Base-by-base conservation (phyloP, 192 early-diverging fungal species). In the Linnemannia elongata region DNA sequence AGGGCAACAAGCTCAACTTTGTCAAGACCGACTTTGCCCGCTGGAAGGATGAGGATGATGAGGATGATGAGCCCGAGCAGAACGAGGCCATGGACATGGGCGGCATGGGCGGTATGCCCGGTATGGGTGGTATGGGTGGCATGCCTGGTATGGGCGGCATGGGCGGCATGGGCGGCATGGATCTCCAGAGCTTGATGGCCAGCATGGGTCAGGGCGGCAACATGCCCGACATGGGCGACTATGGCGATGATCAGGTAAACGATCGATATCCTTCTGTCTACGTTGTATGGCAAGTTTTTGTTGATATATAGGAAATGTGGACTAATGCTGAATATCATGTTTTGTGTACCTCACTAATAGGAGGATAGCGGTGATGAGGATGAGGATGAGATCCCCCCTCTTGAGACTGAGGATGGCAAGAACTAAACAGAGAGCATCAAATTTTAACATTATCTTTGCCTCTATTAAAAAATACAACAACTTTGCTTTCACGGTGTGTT, bases 1-100 rank as follows among this genome's bases (percentile, higher is more conserved):
- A 97, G 90, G 93, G 90, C 22, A 85, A 77, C 41, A 82, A 95
- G 90, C 86, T 89, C 72, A 91, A 93, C 87, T 99, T 92, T 72
- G 78, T 99, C 73, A 97, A 97, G 92, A 96, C 96, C 10, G 97
- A 99, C 84, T 99, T 99, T 87, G 80, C 92, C 68, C 94, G 89
- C 82, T 99, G 97, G 96, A 95, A 92, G 89, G 97, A 98, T 87
- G 96, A 97, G 83, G 96, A 98, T 87, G 97, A 99, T n/a, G 95
- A 96, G 36, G 97, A 97, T 41, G 90, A 83, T 8, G 91, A 88
- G 5, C 72, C 77, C 10, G 89, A 88, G 35, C 68, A 45, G 38
- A 88, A 54, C 24, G 83, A 87, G 24, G 74, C 81, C 30, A 74
- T 87, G 72, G 82, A 75, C 78, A 85, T 92, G 71, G 90, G 83